Evolutionary conservation across 495 filamentous ascomycete genomes (phyloP).

Genomic region (Daldinia vernicosa): DNA sequence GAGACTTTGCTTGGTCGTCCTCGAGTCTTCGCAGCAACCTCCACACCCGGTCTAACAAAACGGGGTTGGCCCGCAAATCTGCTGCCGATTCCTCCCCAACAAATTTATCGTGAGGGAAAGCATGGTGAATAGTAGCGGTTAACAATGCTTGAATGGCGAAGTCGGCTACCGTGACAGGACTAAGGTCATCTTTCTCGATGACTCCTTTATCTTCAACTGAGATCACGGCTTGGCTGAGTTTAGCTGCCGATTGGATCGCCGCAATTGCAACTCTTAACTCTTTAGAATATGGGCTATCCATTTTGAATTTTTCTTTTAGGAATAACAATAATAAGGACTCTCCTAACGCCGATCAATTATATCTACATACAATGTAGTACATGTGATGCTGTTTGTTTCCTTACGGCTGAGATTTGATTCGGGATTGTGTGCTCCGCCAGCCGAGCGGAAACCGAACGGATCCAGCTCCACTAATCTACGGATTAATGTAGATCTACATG

Average conservation of each 20-base stretch:
- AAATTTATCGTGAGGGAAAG: conserved; percentile 66
- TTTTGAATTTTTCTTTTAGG: conserved; percentile 20
- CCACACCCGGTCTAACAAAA: conserved; percentile 63
- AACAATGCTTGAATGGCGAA: conserved; percentile 73
- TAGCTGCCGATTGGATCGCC: conserved; percentile 49
- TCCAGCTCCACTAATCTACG: neutral
- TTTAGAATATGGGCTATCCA: conserved; percentile 51
- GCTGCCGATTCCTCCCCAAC: conserved; percentile 70
- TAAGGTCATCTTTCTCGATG: conserved; percentile 64
- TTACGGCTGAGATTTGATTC: no score
- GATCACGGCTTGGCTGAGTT: conserved; percentile 51
- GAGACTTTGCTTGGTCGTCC: conserved; percentile 36
- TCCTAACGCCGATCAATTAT: neutral
- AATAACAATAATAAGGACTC: neutral
- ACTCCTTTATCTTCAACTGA: conserved; percentile 45
- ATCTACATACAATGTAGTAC: no score
- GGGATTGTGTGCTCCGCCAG: neutral
- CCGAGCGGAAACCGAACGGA: neutral
- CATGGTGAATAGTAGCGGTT: conserved; percentile 60
- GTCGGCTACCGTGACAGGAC: conserved; percentile 73
- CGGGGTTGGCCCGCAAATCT: conserved; percentile 59
- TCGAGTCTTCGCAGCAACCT: conserved; percentile 52
- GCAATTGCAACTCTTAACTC: conserved; percentile 45
- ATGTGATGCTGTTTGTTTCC: no score
- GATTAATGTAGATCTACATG: neutral